Conservation (phyloP, 768 basidiomycete genomes). For the Termitomyces sp. region DNA sequence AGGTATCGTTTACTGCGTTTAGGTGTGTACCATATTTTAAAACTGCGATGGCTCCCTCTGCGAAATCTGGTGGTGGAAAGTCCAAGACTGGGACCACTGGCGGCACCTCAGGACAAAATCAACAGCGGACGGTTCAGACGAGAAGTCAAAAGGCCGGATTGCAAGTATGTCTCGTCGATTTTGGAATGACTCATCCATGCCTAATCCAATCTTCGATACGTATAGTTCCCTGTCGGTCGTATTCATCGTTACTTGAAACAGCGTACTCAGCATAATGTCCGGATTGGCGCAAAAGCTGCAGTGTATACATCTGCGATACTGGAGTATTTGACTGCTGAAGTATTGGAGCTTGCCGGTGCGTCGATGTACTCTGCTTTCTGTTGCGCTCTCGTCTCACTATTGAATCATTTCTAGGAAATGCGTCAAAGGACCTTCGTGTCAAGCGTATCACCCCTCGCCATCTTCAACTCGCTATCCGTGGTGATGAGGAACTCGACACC, state of each 20-base stretch:
- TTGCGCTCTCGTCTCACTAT: background rate
- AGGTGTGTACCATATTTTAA: background rate
- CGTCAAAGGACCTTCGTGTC: slow-evolving; percentile 94
- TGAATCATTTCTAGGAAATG: slow-evolving; percentile 71
- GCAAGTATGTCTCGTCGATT: slow-evolving; percentile 48
- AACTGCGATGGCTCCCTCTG: slow-evolving; percentile 40
- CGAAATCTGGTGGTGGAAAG: slow-evolving; percentile 61
- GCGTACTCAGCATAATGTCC: slow-evolving; percentile 89
- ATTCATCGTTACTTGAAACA: slow-evolving; percentile 94
- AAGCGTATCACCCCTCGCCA: slow-evolving; percentile 97
- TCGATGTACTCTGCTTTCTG: slow-evolving; percentile 5
- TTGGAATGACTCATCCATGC: background rate
- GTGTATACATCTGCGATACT: slow-evolving; percentile 96
- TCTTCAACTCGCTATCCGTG: slow-evolving; percentile 92
- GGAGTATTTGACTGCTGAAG: slow-evolving; percentile 95
- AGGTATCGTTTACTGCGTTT: background rate
- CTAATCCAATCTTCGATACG: background rate
- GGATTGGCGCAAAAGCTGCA: slow-evolving; percentile 96
- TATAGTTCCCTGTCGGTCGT: slow-evolving; percentile 94
- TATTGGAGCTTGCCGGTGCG: slow-evolving; percentile 91
- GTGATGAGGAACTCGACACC: slow-evolving; percentile 96
- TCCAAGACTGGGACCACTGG: slow-evolving; percentile 46
- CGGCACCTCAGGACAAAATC: slow-evolving; percentile 24
- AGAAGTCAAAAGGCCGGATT: slow-evolving; percentile 84
- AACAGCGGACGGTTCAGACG: slow-evolving; percentile 50